Base-by-base conservation (phyloP, 306 rosid genomes). In the Vigna angularis region DNA sequence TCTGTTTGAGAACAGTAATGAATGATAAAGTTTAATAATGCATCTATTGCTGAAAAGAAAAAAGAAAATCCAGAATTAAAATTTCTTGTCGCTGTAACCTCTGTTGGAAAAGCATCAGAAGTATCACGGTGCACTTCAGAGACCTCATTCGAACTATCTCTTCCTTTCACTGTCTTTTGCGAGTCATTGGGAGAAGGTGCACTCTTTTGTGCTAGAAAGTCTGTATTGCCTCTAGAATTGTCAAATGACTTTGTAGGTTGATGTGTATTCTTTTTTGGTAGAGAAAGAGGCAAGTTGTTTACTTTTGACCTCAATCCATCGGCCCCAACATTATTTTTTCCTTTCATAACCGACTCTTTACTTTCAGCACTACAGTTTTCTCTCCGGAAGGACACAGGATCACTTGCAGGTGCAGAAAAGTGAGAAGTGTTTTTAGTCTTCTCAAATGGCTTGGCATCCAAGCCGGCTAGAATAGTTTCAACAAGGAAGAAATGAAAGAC, bases 31-130 rank as follows among this genome's bases (percentile, higher is more conserved):
- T 15, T 56, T 13, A 42, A 18, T 42, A 32, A 32, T 62, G 44
- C 61, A 75, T 62, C 81, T 42, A 59, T 47, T 58, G 28, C 59
- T 22, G 38, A 34, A 55, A 66, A n/a, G 44, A 34, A 34, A 34
- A 36, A 42, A 6, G 63, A 48, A 36, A 68, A 64, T n/a, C 47
- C 38, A 73, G 76, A 63, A 77, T 68, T 30, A 61, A 70, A 67
- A 69, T 57, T 83, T 49, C 26, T 72, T 42, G 73, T 57, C 24
- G 71, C 28, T 32, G 70, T 71, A 81, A 96, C 99, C 99, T 96
- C 99, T 1, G 91, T 91, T 30, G 99, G 99, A 89, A 93, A 70
- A 72, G 89, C 82, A 75, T 84, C 86, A 36, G 95, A 87, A 81
- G 98, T 76, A 79, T 87, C 88, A 66, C 78, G 90, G 72, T 70